These are phyloP conservation scores for Aureobasidium sp. DNA, from an alignment of 2,329 filamentous ascomycete genomes.

Conservation along the genomic window DNA sequence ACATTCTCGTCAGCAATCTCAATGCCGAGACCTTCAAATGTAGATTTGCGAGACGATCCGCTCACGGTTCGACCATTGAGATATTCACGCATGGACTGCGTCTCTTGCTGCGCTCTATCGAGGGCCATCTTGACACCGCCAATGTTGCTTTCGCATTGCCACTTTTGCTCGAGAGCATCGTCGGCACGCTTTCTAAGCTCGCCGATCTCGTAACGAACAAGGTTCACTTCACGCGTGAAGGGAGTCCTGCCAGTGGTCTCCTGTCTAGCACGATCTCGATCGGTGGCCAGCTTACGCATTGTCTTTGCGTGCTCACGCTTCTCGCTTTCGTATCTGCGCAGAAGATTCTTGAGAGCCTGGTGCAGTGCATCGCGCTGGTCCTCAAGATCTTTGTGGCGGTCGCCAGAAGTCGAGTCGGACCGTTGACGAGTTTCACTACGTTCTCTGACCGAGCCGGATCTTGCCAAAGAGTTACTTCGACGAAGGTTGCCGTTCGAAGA, in stretches of 20 bases:
- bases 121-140: constrained; percentile 90
- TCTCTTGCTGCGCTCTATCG: constrained; percentile 90
- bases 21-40: constrained; percentile 14
- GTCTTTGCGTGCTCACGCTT: constrained; percentile 76
- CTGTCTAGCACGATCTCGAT: constrained; percentile 61
- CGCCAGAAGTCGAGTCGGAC: constrained; percentile 34
- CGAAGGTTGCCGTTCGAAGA: constrained; percentile 29
- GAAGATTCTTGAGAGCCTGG: constrained; percentile 71
- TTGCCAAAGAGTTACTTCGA: constrained; percentile 21
- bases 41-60: not conserved
- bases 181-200: constrained; percentile 78
- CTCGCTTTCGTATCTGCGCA: constrained; percentile 78
- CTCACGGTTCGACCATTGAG: constrained; percentile 8
- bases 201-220: constrained; percentile 74
- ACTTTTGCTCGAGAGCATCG: constrained; percentile 90
- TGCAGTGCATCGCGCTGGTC: constrained; percentile 89
- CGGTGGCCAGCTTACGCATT: constrained; percentile 64
- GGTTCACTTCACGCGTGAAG: constrained; percentile 75
- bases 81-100: constrained; percentile 67
- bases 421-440: constrained; percentile 30
- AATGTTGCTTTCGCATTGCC: constrained; percentile 87
- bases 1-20: constrained; percentile 13
- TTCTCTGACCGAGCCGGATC: constrained; percentile 31
- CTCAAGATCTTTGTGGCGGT: constrained; percentile 77
- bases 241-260: constrained; percentile 63